These are phyloP conservation scores for Aspergillus steynii DNA, from an alignment of 495 filamentous ascomycete species.

Conservation along the genomic window DNA sequence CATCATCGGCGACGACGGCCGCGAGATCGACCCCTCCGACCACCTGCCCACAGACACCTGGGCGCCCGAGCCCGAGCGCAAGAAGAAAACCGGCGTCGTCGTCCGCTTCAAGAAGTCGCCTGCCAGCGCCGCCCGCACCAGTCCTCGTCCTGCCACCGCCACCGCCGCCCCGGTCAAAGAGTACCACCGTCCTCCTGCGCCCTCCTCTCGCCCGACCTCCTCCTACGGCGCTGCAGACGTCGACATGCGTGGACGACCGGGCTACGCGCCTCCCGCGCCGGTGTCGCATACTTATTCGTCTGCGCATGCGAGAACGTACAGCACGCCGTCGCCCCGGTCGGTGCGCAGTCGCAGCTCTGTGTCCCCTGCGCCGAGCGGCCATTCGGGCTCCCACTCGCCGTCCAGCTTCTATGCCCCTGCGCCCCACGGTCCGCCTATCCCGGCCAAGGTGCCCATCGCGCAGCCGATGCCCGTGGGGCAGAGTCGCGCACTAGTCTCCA, in stretches of 20 bases:
- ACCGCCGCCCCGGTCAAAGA: constrained; percentile 5
- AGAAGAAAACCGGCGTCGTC: constrained; percentile 59
- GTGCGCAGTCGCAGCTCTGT: constrained; percentile 13
- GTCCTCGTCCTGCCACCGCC: not conserved
- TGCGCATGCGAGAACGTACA: constrained; percentile 25
- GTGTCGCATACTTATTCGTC: constrained; percentile 7
- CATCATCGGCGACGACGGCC: constrained; percentile 81
- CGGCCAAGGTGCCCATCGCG: constrained; percentile 70
- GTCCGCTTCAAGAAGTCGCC: constrained; percentile 53
- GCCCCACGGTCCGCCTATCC: constrained; percentile 61
- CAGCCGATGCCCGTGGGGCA: constrained; percentile 32
- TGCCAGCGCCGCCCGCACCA: constrained; percentile 13
- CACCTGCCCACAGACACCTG: constrained; percentile 88
- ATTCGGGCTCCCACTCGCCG: constrained; percentile 35
- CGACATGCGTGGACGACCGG: constrained; percentile 22
- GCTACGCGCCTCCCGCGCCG: constrained; percentile 14
- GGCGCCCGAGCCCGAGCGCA: constrained; percentile 90
- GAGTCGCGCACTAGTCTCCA: constrained; percentile 25
- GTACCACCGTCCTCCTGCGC: not conserved
- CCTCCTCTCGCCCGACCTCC: not conserved
- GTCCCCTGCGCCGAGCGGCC: constrained; percentile 5
- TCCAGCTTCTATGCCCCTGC: constrained; percentile 33
- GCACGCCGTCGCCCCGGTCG: constrained; percentile 15
- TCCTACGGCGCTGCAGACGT: constrained; percentile 1
- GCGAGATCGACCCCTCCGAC: constrained; percentile 89